Base-by-base conservation (phyloP, 1,284 basidiomycete genomes). In the Malassezia equina region DNA sequence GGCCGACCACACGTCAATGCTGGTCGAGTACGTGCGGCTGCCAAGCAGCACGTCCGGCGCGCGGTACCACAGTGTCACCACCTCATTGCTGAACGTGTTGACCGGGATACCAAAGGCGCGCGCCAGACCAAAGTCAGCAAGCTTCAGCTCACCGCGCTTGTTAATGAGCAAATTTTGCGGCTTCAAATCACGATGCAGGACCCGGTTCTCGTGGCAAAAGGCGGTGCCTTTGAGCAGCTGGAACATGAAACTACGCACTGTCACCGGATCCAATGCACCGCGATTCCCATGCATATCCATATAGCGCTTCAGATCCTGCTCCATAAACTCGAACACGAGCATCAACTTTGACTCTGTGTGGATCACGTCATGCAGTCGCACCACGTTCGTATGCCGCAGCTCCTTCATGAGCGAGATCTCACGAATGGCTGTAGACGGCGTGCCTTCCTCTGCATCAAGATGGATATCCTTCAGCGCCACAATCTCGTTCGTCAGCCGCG, bases 1-100 rank as follows among this genome's bases (percentile, higher is more conserved):
- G 54, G 91, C 94, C 6, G 88, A 93, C 94, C 94, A 99, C 60
- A 98, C 89, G 77, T 99, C 94, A 73, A 99, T 96, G 19, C 88
- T 93, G 2, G 94, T 98, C 75, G 86, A 91, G 77, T 99, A 99
- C 50, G 93, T 96, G 51, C 94, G 82, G 34, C 90, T 94, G 48
- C 94, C 94, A 59, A 98, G 83, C 15, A 99, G 82, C 40, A 99
- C 94, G 73, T 99, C 94, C 1, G 94, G 94, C 0, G 94, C 93
- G 52, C 94, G 88, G 77, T 99, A 99, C 94, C 94, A 99, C 12
- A 99, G 79, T 5, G 94, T 99, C 27, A 99, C 94, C 33, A 74
- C 71, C 49, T 74, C 71, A 59, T 74, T 74, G 28, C 62, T 65
- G 52, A 74, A 74, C 13, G 71, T 74, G 58, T 74, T 74, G 52